Evolutionary conservation across 495 filamentous ascomycete genomes (phyloP).

Genomic region (Neurospora sp.): DNA sequence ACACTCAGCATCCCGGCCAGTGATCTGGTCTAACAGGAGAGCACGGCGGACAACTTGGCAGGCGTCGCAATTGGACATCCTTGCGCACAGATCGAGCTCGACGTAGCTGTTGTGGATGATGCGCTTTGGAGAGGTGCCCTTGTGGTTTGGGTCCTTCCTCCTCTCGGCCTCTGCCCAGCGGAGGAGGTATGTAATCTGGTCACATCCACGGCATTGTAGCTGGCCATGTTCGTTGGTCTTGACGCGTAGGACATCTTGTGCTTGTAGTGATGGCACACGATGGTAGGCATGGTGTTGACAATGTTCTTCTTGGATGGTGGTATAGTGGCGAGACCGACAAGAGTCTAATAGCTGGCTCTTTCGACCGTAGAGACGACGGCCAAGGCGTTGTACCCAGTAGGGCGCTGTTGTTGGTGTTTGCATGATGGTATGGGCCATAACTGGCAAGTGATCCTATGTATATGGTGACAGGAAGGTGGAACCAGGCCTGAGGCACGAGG

Average conservation of each 20-base stretch:
- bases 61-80: constrained; percentile 13
- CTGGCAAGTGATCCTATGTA: not conserved
- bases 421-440: not conserved
- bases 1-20: constrained; percentile 9
- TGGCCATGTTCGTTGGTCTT: constrained; percentile 14
- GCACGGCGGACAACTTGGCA: constrained; percentile 18
- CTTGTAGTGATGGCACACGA: not conserved
- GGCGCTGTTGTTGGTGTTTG: not conserved
- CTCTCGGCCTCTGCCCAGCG: constrained; percentile 20
- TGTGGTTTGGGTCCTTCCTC: constrained; percentile 8
- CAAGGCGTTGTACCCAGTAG: not conserved
- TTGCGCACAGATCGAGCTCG: constrained; percentile 19
- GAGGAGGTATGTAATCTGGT: constrained; percentile 14
- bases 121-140: constrained; percentile 11
- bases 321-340: not conserved
- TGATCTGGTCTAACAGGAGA: constrained; percentile 21
- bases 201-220: constrained; percentile 17
- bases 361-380: not conserved
- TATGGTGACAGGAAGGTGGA: not conserved
- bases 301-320: not conserved
- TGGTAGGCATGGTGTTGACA: not conserved
- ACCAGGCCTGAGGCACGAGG: not conserved
- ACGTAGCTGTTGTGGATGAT: constrained; percentile 17
- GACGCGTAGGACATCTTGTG: constrained; percentile 6
- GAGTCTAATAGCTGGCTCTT: not conserved